Percentiles rank a stretch among this genome's conserved stretches.
phyloP scores from a whole-genome alignment of 2,329 filamentous ascomycete genomes.

The Basipetospora chlamydospora region DNA sequence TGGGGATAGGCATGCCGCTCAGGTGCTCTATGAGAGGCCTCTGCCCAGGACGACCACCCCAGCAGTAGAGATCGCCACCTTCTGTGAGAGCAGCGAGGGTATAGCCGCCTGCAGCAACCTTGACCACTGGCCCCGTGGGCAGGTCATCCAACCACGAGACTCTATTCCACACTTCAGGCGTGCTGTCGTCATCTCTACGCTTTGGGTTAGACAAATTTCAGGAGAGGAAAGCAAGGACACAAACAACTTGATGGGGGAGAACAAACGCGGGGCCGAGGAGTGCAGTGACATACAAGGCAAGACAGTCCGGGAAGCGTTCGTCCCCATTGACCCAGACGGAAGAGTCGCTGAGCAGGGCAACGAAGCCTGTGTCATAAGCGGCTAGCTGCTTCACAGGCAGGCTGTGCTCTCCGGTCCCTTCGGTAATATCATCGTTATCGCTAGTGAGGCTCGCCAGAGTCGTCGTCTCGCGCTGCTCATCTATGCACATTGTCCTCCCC shows the following conservation, averaged over 20 bases:
- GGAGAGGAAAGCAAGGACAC: background rate
- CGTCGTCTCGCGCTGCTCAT: background rate
- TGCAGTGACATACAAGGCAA: constrained; percentile 17
- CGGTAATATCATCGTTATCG: background rate
- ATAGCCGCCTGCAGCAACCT: constrained; percentile 42
- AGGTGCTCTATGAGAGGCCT: constrained; percentile 5
- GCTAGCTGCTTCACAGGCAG: constrained; percentile 23
- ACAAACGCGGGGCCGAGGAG: too few species aligned
- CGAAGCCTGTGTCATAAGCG: constrained; percentile 35
- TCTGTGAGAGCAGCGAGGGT: constrained; percentile 41
- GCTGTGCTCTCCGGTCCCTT: background rate
- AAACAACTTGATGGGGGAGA: too few species aligned
- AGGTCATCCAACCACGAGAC: constrained; percentile 37
- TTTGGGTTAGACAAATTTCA: constrained; percentile 6
- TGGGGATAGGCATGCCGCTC: constrained; percentile 22
- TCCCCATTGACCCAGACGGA: constrained; percentile 42
- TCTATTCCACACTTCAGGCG: constrained; percentile 18
- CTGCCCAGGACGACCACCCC: constrained; percentile 28
- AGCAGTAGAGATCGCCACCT: constrained; percentile 44
- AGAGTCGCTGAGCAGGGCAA: constrained; percentile 27
- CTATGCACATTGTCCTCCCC: background rate
- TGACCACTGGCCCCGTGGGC: constrained; percentile 32
- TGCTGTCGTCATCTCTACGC: constrained; percentile 25
- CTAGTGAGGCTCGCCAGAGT: background rate
- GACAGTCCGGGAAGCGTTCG: constrained; percentile 37